phyloP scores from a whole-genome alignment of 2,329 filamentous ascomycete genomes.

The Davidsoniella neocaledoniae region DNA sequence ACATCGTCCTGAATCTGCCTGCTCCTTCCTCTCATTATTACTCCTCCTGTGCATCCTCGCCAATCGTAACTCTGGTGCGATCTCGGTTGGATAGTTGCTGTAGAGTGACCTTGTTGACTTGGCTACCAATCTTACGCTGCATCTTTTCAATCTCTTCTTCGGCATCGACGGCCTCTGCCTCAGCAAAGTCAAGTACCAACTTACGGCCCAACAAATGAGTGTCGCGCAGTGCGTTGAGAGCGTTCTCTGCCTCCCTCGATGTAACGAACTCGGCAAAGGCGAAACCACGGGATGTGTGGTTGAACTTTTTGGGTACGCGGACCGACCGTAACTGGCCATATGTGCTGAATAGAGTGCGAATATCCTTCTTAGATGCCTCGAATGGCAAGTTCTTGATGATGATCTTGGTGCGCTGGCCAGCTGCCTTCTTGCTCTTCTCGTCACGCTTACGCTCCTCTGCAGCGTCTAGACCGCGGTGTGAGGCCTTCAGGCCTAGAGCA shows the following conservation, averaged over 20 bases:
- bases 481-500: conserved; percentile 67
- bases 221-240: conserved; percentile 76
- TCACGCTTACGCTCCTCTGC: conserved; percentile 73
- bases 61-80: conserved; percentile 79
- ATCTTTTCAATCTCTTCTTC: conserved; percentile 95
- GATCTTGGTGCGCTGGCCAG: conserved; percentile 70
- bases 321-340: conserved; percentile 89
- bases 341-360: conserved; percentile 67
- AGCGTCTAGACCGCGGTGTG: conserved; percentile 73
- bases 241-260: conserved; percentile 73
- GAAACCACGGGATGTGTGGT: conserved; percentile 75
- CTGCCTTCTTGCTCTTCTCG: conserved; percentile 66
- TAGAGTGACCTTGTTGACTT: conserved; percentile 78
- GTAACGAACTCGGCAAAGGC: conserved; percentile 95
- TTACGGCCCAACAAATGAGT: conserved; percentile 85
- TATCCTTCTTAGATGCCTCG: conserved; percentile 83
- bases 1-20: not conserved
- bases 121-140: conserved; percentile 84
- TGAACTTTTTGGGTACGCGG: conserved; percentile 88
- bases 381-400: conserved; percentile 98
- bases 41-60: conserved; percentile 47
- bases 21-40: conserved; percentile 13
- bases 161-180: conserved; percentile 73
- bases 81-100: conserved; percentile 73
- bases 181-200: conserved; percentile 81